Evolutionary conservation across 495 filamentous ascomycete species (phyloP).

Genomic region (Aeminium ludgeri): DNA sequence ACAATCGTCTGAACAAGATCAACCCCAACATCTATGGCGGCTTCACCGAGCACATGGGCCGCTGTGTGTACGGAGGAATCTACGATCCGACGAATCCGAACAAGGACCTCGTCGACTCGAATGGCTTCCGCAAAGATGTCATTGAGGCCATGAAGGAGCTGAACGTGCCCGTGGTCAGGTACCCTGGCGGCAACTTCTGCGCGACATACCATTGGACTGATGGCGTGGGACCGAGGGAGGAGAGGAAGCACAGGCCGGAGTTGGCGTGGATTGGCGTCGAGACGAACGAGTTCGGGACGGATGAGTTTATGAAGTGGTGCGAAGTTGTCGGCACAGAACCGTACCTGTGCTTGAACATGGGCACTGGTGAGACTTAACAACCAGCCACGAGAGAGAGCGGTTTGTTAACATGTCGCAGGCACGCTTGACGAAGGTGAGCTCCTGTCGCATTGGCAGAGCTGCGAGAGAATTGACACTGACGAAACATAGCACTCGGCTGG

Average conservation of each 20-base stretch:
- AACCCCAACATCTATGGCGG: constrained; percentile 59
- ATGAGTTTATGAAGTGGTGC: constrained; percentile 73
- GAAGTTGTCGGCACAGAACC: constrained; percentile 51
- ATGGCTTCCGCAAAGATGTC: constrained; percentile 63
- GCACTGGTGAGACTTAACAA: constrained; percentile 32
- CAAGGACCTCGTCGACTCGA: constrained; percentile 41
- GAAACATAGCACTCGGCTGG: constrained; percentile 40
- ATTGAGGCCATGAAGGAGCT: constrained; percentile 51
- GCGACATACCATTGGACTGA: constrained; percentile 75
- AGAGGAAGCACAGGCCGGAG: constrained; percentile 48
- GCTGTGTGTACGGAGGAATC: constrained; percentile 73
- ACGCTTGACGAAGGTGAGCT: constrained; percentile 51
- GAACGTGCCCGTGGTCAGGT: constrained; percentile 55
- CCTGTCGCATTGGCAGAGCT: neutral
- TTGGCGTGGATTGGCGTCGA: constrained; percentile 61
- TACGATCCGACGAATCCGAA: constrained; percentile 51
- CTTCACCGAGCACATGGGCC: constrained; percentile 56
- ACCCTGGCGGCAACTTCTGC: constrained; percentile 66
- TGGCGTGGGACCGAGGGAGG: constrained; percentile 53
- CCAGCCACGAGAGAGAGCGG: neutral
- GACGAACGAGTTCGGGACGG: constrained; percentile 62
- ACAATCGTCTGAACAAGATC: constrained; percentile 47
- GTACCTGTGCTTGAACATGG: constrained; percentile 61
- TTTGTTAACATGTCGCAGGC: constrained; percentile 8
- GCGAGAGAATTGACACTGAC: neutral